Evolutionary conservation across 2,329 filamentous ascomycete species (phyloP), one percentile per base, ranked within the genome.

Genomic region (Chaetomium strumarium): DNA sequence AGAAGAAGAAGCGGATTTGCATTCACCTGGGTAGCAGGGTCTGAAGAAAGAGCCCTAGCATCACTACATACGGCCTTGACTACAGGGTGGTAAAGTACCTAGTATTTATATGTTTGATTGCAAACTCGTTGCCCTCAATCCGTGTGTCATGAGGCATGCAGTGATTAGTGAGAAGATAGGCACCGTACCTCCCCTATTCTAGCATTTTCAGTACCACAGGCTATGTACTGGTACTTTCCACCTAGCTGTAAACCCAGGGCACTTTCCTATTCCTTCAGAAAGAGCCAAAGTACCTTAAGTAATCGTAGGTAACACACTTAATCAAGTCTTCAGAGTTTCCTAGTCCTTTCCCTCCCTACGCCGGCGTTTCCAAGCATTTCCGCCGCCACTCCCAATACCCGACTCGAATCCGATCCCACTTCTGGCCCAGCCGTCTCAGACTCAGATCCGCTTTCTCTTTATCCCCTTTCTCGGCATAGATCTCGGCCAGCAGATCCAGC

Each of bases 301-400:
- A n/a, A n/a, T n/a, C n/a, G n/a, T n/a, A n/a, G n/a, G n/a, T n/a
- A 42, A 50, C 30, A 34, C 16, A 39, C 17, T 36, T 5, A n/a
- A 16, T 16, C 2, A 37, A 33, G 12, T 8, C 12, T 40, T 11
- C 20, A 41, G 13, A 9, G 29, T 14, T 4, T 13, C 17, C 34
- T 20, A 20, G 17, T 16, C 30, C 16, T 29, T 31, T 29, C 38
- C 8, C 1, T 29, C 20, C 20, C 12, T 44, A 41, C 31, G 43
- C 52, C 29, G 40, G 36, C 45, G 36, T 50, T 30, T 60, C 53
- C 45, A 82, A 64, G 60, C 74, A 64, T 39, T 67, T 70, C 65
- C 81, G 83, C 65, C 81, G 77, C 72, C 87, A 96, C 63, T 88
- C 84, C 93, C 93, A 99, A 71, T 96, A 99, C 58, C 91, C 92